Evolutionary conservation across 1,284 basidiomycete species (phyloP), one percentile per base, ranked within the genome.

Genomic region (Rhodotorula sp.): DNA sequence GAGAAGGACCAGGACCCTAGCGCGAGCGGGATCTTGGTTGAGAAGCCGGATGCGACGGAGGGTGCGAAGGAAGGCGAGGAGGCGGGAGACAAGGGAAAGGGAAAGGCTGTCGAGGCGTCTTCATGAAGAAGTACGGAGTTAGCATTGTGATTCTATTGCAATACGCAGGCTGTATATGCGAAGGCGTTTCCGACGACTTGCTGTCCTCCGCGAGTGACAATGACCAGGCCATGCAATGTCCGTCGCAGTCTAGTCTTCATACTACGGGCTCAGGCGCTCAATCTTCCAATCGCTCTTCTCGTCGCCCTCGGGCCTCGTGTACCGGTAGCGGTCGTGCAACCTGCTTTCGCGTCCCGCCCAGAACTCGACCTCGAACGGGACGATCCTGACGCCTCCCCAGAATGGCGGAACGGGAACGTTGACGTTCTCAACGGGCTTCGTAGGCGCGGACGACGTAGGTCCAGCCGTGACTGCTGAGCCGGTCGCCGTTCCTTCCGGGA

Each of bases 381-480:
- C 84, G 51, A 99, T 85, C 75, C 94, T 85, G 88, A 91, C 97
- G 4, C 95, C 95, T 67, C 95, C 95, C 96, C 96, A 99, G 80
- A 91, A 91, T 11, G 91, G 88, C 2, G 95, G 96, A 57, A 89
- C 83, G 0, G 91, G 89, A 15, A 97, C 84, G 61, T 87, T 59
- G 40, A 44, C 34, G 51, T 24, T 50, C 7, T 71, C 60, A 22
- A 75, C 55, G 1, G 52, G 60, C 40, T 54, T 62, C 61, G 40
- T 30, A 9, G 7, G 73, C 69, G 62, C 28, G 4, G 20, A 26
- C n/a, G 59, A 30, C 0, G 18, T 40, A 3, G 72, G 69, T 10
- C 69, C 72, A 1, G 57, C 69, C 9, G 64, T 61, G 46, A 70
- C 70, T 5, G 60, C 48, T 13, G 67, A 69, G 52, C 64, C 58